Conservation (phyloP, 2,329 filamentous ascomycete species). For the Cladosporium velox region DNA sequence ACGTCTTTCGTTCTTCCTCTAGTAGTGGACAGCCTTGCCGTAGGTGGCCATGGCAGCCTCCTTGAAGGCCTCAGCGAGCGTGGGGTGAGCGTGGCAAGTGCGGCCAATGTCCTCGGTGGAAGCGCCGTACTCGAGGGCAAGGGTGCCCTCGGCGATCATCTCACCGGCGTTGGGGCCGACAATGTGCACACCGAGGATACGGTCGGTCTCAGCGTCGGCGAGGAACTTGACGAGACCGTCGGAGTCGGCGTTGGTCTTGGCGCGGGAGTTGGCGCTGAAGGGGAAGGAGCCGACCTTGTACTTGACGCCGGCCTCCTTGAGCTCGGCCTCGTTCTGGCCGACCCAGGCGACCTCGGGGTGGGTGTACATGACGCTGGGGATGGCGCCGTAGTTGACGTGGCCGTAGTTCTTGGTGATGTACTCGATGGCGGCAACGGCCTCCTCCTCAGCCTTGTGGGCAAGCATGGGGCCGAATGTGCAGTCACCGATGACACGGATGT, state of each 20-base stretch:
- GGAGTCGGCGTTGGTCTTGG: constrained; percentile 97
- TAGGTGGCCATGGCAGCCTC: constrained; percentile 98
- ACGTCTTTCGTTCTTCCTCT: not conserved
- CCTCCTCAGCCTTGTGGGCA: constrained; percentile 98
- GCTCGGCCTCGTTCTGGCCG: constrained; percentile 92
- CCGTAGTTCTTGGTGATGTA: constrained; percentile 98
- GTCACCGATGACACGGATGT: constrained; percentile 72
- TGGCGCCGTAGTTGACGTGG: constrained; percentile 98
- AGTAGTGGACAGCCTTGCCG: constrained; percentile 94
- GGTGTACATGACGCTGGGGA: constrained; percentile 99
- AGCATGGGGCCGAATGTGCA: constrained; percentile 69
- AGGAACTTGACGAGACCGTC: constrained; percentile 98
- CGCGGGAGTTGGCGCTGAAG: constrained; percentile 96
- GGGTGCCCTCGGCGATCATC: constrained; percentile 97
- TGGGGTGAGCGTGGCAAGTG: constrained; percentile 96
- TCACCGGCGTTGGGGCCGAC: constrained; percentile 94
- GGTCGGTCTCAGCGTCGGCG: constrained; percentile 92
- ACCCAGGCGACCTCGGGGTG: constrained; percentile 99
- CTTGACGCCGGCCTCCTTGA: constrained; percentile 85
- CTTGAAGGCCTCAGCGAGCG: constrained; percentile 96
- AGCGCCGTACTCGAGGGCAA: constrained; percentile 95
- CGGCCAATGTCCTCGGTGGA: constrained; percentile 92
- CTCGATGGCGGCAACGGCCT: constrained; percentile 90
- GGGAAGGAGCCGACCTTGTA: constrained; percentile 95
- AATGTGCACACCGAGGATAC: constrained; percentile 85